Conservation (phyloP, 257 asterid genomes). For the Capsicum chinense region DNA sequence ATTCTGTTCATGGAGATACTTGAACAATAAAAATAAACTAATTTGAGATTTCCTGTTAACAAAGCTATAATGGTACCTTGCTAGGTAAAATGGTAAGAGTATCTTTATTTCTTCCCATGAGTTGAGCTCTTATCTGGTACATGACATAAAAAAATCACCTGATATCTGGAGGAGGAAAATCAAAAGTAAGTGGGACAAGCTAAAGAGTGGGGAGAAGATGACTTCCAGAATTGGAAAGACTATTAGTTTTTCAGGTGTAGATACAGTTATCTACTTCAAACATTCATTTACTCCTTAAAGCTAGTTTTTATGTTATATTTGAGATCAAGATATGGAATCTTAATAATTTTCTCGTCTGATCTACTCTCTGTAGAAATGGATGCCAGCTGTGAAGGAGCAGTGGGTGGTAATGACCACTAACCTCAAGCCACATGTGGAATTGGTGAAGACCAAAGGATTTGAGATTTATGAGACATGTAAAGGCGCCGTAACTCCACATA, state of each 20-base stretch:
- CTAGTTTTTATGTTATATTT: background rate
- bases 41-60: background rate
- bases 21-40: background rate
- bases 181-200: slow-evolving; percentile 6
- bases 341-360: slow-evolving; percentile 20
- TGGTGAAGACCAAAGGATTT: slow-evolving; percentile 56
- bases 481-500: slow-evolving; percentile 64
- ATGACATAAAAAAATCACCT: background rate
- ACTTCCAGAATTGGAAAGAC: background rate
- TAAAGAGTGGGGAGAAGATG: background rate
- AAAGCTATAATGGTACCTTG: slow-evolving; percentile 1
- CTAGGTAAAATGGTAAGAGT: background rate
- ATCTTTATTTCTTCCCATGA: background rate
- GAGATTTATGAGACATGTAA: slow-evolving; percentile 70
- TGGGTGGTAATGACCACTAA: slow-evolving; percentile 68
- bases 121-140: background rate
- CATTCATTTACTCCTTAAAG: background rate
- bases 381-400: slow-evolving; percentile 74
- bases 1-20: background rate
- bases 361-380: slow-evolving; percentile 67
- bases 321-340: background rate
- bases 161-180: background rate
- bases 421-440: slow-evolving; percentile 70
- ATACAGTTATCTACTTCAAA: slow-evolving; percentile 4
- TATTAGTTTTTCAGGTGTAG: background rate